Conservation (phyloP, 164 flowering plant species). For the Vitis rotundifolia region DNA sequence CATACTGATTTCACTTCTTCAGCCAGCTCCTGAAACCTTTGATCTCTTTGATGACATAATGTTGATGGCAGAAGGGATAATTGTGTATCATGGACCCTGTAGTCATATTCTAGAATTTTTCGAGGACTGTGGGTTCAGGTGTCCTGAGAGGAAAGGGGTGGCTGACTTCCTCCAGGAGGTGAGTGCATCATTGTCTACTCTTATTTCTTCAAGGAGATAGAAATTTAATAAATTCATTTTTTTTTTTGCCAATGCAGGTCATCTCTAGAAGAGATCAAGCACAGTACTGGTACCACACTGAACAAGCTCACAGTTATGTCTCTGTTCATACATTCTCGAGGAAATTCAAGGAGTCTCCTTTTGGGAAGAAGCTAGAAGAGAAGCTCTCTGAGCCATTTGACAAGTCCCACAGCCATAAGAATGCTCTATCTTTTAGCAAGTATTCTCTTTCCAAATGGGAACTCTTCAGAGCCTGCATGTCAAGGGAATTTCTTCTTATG, state of each 20-base stretch:
- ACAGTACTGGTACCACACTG: conserved; percentile 35
- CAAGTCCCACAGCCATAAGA: conserved; percentile 22
- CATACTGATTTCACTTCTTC: conserved; percentile 45
- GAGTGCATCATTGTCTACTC: conserved; percentile 5
- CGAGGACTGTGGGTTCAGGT: conserved; percentile 47
- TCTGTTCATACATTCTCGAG: conserved; percentile 27
- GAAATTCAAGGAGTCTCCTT: conserved; percentile 24
- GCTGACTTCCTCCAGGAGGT: conserved; percentile 59
- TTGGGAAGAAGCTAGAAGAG: conserved; percentile 30
- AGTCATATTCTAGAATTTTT: conserved; percentile 26
- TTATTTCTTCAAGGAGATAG: background rate
- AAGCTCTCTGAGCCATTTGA: conserved; percentile 28
- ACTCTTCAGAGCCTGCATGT: conserved; percentile 37
- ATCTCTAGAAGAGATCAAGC: conserved; percentile 49
- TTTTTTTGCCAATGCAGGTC: conserved; percentile 24
- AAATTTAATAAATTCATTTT: background rate
- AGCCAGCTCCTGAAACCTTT: conserved; percentile 52
- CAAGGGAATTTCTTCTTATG: conserved; percentile 47
- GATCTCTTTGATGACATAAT: conserved; percentile 54
- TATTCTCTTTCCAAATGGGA: conserved; percentile 38
- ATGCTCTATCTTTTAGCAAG: conserved; percentile 26
- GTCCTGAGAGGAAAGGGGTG: conserved; percentile 52
- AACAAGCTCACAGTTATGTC: conserved; percentile 19
- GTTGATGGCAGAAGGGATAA: conserved; percentile 45
- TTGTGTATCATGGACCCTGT: conserved; percentile 50